Conservation (phyloP, 805 yeast species). For the Zygosaccharomyces bailii region DNA sequence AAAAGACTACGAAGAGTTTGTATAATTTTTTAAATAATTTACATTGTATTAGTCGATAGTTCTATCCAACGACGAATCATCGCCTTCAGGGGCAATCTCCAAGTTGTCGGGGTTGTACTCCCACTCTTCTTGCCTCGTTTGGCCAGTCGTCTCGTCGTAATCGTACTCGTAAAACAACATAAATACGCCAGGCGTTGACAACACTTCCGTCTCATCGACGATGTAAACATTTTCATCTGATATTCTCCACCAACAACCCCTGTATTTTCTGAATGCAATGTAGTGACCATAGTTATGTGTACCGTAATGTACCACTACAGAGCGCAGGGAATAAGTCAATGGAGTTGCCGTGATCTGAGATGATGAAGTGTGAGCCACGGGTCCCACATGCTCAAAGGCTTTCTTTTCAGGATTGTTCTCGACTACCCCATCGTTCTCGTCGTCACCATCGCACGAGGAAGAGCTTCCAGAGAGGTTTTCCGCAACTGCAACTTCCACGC, state of each 20-base stretch:
- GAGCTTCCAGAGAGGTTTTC: conserved; percentile 17
- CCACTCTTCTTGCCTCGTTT: conserved; percentile 31
- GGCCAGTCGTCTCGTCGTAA: conserved; percentile 34
- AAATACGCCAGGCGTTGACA: conserved; percentile 80
- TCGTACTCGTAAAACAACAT: conserved; percentile 84
- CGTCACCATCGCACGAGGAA: conserved; percentile 12
- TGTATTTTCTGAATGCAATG: conserved; percentile 74
- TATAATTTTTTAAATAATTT: not conserved
- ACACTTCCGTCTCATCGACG: conserved; percentile 76
- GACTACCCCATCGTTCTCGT: conserved; percentile 11
- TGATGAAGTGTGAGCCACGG: not conserved
- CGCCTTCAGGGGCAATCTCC: conserved; percentile 12
- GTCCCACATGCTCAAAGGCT: not conserved
- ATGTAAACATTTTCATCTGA: conserved; percentile 85
- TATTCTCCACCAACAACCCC: conserved; percentile 94
- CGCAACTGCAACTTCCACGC: conserved; percentile 17
- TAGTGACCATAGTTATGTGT: conserved; percentile 98
- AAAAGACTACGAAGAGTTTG: conserved; percentile 20
- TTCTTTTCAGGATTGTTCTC: conserved; percentile 11
- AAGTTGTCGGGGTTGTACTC: conserved; percentile 24
- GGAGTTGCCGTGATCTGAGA: conserved; percentile 40
- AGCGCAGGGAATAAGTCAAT: conserved; percentile 66
- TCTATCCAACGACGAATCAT: not conserved
- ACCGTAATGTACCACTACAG: conserved; percentile 90
- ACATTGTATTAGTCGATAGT: not conserved